These are phyloP conservation scores for Pythium phragmiticola DNA, from an alignment of 352 stramenopile genomes.

Conservation along the genomic window DNA sequence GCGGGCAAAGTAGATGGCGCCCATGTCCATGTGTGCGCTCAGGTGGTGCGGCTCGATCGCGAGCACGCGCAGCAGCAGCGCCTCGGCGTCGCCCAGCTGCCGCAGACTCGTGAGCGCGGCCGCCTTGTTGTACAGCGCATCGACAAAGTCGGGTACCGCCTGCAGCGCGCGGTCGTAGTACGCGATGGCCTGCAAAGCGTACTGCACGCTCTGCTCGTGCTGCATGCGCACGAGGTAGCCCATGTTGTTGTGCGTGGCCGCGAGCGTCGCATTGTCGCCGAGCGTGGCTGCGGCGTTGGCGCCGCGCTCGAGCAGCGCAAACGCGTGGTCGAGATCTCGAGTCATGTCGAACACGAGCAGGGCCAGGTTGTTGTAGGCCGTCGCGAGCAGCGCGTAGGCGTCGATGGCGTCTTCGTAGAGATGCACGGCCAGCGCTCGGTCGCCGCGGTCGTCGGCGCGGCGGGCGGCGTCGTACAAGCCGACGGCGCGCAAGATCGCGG, in stretches of 20 bases:
- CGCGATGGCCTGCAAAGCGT: conserved; percentile 48
- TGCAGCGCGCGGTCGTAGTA: conserved; percentile 60
- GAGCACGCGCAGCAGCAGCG: conserved; percentile 40
- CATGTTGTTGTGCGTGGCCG: conserved; percentile 73
- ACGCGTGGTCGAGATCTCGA: conserved; percentile 29
- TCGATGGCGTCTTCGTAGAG: conserved; percentile 51
- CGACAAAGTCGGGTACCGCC: conserved; percentile 35
- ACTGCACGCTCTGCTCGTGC: conserved; percentile 33
- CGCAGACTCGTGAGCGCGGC: conserved; percentile 47
- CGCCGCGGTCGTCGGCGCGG: conserved; percentile 7
- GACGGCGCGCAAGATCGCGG: conserved; percentile 7
- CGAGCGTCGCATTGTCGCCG: conserved; percentile 40
- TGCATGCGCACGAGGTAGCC: conserved; percentile 45
- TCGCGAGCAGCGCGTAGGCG: conserved; percentile 42
- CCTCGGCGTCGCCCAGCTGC: conserved; percentile 35
- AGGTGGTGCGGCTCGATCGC: conserved; percentile 39
- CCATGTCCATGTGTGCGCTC: conserved; percentile 53
- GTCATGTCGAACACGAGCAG: conserved; percentile 46
- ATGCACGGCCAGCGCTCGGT: conserved; percentile 24
- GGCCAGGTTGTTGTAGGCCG: conserved; percentile 80
- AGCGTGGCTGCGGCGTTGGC: conserved; percentile 30
- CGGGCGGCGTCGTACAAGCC: conserved; percentile 21
- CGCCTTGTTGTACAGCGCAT: conserved; percentile 72
- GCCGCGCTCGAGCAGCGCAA: conserved; percentile 44
- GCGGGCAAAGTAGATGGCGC: conserved; percentile 47